Evolutionary conservation across 2,329 filamentous ascomycete genomes (phyloP), one percentile per base, ranked within the genome.

Genomic region (Lachnellula subtilissima): DNA sequence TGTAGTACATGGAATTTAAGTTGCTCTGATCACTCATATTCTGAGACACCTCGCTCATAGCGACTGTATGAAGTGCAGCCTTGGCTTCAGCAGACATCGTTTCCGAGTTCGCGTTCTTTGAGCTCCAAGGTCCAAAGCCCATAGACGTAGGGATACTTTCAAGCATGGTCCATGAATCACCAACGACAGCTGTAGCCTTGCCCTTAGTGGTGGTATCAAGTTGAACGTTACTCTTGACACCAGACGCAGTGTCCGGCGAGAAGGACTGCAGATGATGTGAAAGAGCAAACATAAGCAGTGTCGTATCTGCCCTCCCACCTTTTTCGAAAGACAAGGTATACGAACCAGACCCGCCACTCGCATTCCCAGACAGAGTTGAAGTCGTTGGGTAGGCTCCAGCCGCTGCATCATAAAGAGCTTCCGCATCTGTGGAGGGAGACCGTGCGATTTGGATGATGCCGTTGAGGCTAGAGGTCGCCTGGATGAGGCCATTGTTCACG

Each of bases 1-100:
- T 89, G 71, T 87, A 97, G 72, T 97, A 97, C 84, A 96, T 92
- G 39, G 91, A 96, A 69, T 93, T 82, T 37, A 89, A 76, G 61
- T 94, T 83, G 5, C 84, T 84, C 67, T 94, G 86, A 0, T 76
- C 75, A n/a, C 76, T 72, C 72, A 97, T 89, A 68, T 91, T 80
- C 71, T 94, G 86, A 0, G 82, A 80, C 0, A 96, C 75, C 70
- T 99, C 94, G 19, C 78, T 80, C n/a, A 79, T 76, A 1, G 90
- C 88, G 8, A 85, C 76, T 1, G 79, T 75, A 37, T 75, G 74
- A 54, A 95, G 87, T 2, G 76, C 74, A 2, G 77, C 69, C 62
- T 85, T 83, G 1, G 84, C 81, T n/a, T 76, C 73, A 1, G 74
- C 67, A 8, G 78, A 78, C 67, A 91, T 56, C 40, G 51, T 72